Evolutionary conservation across 2,329 filamentous ascomycete species (phyloP).

Genomic region (Cytospora chrysosperma): DNA sequence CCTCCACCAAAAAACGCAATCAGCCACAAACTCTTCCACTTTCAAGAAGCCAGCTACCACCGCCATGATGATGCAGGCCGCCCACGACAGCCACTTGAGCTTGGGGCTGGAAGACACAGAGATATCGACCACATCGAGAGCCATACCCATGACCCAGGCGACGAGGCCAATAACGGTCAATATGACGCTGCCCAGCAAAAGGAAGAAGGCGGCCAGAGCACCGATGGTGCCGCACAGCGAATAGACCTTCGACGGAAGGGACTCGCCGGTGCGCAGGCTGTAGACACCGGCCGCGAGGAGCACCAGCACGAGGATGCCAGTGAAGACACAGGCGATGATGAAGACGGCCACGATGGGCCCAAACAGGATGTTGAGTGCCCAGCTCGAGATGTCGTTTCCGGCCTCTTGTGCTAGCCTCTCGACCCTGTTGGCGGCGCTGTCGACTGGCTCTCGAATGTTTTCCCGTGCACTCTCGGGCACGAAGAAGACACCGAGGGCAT

Average conservation of each 20-base stretch:
- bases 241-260: conserved; percentile 11
- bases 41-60: conserved; percentile 14
- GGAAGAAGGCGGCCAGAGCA: conserved; percentile 18
- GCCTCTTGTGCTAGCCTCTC: conserved; percentile 18
- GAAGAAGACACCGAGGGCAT: conserved; percentile 23
- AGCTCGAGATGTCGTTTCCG: conserved; percentile 13
- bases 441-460: conserved; percentile 18
- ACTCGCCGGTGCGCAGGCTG: conserved; percentile 1
- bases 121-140: conserved; percentile 17
- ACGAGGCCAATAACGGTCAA: conserved; percentile 17
- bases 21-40: conserved; percentile 16
- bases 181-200: conserved; percentile 22
- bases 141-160: conserved; percentile 16
- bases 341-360: conserved; percentile 24
- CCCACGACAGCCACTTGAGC: conserved; percentile 25
- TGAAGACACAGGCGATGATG: conserved; percentile 12
- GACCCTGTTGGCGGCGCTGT: conserved; percentile 20
- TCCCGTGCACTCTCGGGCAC: conserved; percentile 17
- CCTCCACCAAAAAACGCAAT: conserved; percentile 13
- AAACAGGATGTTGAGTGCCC: conserved; percentile 21
- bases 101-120: conserved; percentile 16
- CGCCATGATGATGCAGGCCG: conserved; percentile 16
- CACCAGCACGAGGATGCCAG: conserved; percentile 15
- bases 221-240: conserved; percentile 17
- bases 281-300: conserved; percentile 9